Conservation (phyloP, 306 rosid genomes). For the Castanea sativa region DNA sequence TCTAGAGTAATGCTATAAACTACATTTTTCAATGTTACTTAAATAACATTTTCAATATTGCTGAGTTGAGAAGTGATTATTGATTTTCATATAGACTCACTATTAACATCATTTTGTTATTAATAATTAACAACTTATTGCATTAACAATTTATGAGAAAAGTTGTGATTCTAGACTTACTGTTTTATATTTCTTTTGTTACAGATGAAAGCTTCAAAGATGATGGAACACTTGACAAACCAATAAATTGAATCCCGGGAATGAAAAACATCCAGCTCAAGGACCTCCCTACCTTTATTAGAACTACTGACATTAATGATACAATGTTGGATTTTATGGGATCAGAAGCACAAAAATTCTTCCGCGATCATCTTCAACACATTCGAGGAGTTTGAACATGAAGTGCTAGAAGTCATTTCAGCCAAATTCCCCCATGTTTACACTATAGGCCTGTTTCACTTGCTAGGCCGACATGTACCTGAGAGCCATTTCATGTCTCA, state of each 20-base stretch:
- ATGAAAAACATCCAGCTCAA: constrained; percentile 28
- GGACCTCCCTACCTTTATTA: constrained; percentile 34
- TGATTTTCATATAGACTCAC: too few species aligned
- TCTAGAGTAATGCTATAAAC: too few species aligned
- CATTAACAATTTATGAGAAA: too few species aligned
- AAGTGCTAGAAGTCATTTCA: constrained; percentile 25
- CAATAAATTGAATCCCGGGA: constrained; percentile 26
- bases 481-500: constrained; percentile 18
- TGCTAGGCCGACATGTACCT: constrained; percentile 7
- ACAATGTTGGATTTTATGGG: constrained; percentile 31
- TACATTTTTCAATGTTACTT: too few species aligned
- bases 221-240: constrained; percentile 23
- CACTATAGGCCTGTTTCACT: constrained; percentile 27
- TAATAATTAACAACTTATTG: background rate
- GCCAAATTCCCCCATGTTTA: constrained; percentile 25
- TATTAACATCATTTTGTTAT: too few species aligned
- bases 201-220: constrained; percentile 22
- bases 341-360: constrained; percentile 19
- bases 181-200: background rate
- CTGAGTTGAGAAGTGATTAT: too few species aligned
- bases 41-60: too few species aligned
- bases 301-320: constrained; percentile 10
- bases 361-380: constrained; percentile 34
- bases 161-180: too few species aligned
- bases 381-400: constrained; percentile 27